Conservation (phyloP, 257 asterid species). For the Lithospermum erythrorhizon region DNA sequence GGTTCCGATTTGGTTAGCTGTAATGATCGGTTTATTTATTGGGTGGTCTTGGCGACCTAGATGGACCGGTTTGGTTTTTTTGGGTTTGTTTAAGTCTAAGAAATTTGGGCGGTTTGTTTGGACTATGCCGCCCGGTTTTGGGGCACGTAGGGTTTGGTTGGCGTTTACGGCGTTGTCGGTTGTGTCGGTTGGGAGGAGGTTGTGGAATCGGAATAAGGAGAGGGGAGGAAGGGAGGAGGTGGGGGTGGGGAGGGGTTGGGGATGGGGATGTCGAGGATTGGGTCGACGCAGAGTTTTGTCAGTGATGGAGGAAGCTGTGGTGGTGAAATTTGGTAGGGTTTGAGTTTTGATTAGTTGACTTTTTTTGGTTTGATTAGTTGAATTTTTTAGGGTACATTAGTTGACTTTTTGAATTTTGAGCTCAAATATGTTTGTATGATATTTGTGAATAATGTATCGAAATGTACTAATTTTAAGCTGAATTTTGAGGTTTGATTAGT, state of each 20-base stretch:
- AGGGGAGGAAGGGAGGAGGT: neutral
- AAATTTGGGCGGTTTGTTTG: slow-evolving; percentile 44
- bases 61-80: slow-evolving; percentile 75
- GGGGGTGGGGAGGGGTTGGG: neutral
- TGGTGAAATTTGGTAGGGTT: neutral
- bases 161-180: slow-evolving; percentile 89
- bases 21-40: slow-evolving; percentile 85
- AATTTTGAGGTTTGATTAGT: neutral
- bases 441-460: too few species aligned
- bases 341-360: neutral
- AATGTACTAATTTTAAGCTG: too few species aligned
- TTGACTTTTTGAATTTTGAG: too few species aligned
- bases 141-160: slow-evolving; percentile 83
- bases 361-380: too few species aligned
- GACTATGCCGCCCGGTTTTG: slow-evolving; percentile 91
- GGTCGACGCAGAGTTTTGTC: neutral
- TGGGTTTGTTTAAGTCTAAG: slow-evolving; percentile 69
- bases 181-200: slow-evolving; percentile 42
- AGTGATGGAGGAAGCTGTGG: neutral
- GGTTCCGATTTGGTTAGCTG: slow-evolving; percentile 97
- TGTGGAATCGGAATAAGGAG: neutral
- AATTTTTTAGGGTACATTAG: too few species aligned
- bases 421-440: too few species aligned
- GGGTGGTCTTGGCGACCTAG: slow-evolving; percentile 98
- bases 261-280: neutral